Percentiles rank a stretch among this genome's conserved stretches.
Evolutionary conservation across 768 basidiomycete genomes (phyloP).

Genomic region (Hydnum rufescens): DNA sequence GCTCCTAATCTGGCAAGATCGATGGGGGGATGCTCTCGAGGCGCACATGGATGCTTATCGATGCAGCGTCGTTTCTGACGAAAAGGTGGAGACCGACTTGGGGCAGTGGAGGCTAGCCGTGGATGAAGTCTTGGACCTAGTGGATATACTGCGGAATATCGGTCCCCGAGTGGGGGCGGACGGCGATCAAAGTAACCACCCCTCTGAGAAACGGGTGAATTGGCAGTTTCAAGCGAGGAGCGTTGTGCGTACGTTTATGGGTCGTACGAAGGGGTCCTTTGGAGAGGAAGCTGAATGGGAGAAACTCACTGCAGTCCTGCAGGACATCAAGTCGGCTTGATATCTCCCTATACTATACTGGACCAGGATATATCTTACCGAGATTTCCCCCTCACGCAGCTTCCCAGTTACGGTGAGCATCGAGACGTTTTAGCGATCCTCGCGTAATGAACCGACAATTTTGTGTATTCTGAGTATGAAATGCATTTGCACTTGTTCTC

Average conservation of each 20-base stretch:
- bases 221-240: conserved; percentile 82
- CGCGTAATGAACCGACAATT: too few relatives aligned
- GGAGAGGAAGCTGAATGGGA: conserved; percentile 79
- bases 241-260: conserved; percentile 75
- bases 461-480: too few relatives aligned
- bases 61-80: conserved; percentile 33
- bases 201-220: conserved; percentile 21
- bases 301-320: conserved; percentile 40
- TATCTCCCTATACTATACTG: too few relatives aligned
- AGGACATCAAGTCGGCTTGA: too few relatives aligned
- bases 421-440: too few relatives aligned
- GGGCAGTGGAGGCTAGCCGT: conserved; percentile 58
- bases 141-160: conserved; percentile 65
- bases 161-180: conserved; percentile 32
- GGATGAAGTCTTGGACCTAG: conserved; percentile 60
- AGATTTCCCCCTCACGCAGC: too few relatives aligned
- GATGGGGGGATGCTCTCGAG: conserved; percentile 60
- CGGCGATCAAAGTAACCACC: conserved; percentile 5
- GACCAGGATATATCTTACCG: too few relatives aligned
- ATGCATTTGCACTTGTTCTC: too few relatives aligned
- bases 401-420: too few relatives aligned
- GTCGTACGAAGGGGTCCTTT: conserved; percentile 58
- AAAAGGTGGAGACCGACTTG: conserved; percentile 47
- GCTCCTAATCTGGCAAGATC: conserved; percentile 49
- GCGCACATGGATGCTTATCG: conserved; percentile 79